Base-by-base conservation (phyloP, 129 eudicot genomes). In the Lonicera japonica region DNA sequence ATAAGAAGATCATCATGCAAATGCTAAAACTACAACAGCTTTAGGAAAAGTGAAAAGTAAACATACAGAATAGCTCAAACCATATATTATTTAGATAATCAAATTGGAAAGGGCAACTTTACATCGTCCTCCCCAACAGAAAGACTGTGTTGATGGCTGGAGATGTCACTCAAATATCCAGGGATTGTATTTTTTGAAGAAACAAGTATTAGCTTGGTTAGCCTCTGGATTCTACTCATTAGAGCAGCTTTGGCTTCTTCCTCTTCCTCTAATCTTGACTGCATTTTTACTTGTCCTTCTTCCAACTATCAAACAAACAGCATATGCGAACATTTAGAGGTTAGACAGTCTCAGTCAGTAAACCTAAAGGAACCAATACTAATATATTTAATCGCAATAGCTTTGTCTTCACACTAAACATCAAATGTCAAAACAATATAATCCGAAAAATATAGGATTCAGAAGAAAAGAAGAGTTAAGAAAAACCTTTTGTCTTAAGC, bases 281-380 rank as follows among this genome's bases (percentile, higher is more conserved):
- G 99, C 99, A 92, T 82, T 79, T 88, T 92, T 36, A 85, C 86
- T 85, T 92, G 99, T 20, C 99, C 99, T 88, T 92, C 95, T 85
- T 92, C 96, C 73, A 92, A 77, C 99, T 92, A 66, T 63, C 50
- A 25, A 65, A 67, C 7, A 71, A 65, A 66, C 64, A 72, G 14
- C 51, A 56, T 19, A 73, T 48, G 24, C 34, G 43, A 63, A 51
- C n/a, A 53, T 58, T 8, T 1, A 56, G 2, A 22, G 12, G 12
- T 14, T 14, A 50, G 55, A 15, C 10, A 3, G 51, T 45, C 51
- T 1, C 36, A 29, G 13, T 23, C 18, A 21, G 17, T n/a, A 52
- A 65, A n/a, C 36, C 17, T 23, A 36, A 23, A 43, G 54, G 48
- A 40, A 18, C 47, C 20, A 54, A 5, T 22, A 6, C 25, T 36